These are phyloP conservation scores for Phytopythium litorale DNA, from an alignment of 352 stramenopile species.

Conservation along the genomic window DNA sequence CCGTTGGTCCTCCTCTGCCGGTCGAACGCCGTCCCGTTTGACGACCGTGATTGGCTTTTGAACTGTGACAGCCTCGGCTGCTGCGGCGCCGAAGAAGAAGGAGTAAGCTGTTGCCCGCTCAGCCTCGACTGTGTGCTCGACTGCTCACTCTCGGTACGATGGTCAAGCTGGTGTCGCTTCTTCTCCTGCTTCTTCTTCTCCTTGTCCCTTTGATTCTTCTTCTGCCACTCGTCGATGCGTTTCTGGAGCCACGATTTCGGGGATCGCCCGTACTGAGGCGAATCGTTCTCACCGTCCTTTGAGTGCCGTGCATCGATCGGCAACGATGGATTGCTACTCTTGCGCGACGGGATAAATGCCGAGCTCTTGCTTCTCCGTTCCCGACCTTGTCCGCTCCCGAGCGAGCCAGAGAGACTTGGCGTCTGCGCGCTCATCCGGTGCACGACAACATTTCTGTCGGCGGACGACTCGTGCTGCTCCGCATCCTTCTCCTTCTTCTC, in stretches of 20 bases:
- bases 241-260: constrained; percentile 70
- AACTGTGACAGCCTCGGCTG: neutral
- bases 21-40: constrained; percentile 25
- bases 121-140: neutral
- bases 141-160: constrained; percentile 26
- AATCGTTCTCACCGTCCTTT: constrained; percentile 30
- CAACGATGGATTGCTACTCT: constrained; percentile 10
- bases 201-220: constrained; percentile 73
- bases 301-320: constrained; percentile 3
- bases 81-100: neutral
- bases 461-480: constrained; percentile 36
- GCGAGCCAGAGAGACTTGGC: neutral
- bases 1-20: constrained; percentile 22
- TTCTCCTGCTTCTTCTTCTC: constrained; percentile 79
- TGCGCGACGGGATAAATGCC: constrained; percentile 40
- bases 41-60: constrained; percentile 13
- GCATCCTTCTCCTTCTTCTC: constrained; percentile 20
- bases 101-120: neutral
- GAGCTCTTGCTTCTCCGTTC: constrained; percentile 73
- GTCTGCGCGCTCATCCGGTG: constrained; percentile 10
- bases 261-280: constrained; percentile 40
- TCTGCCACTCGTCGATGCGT: constrained; percentile 77
- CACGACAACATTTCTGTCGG: constrained; percentile 19
- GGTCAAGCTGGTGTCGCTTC: constrained; percentile 39
- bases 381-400: constrained; percentile 18